These are phyloP conservation scores for Bothriochloa decipiens DNA, from an alignment of 176 grass and related monocot genomes.

Conservation along the genomic window DNA sequence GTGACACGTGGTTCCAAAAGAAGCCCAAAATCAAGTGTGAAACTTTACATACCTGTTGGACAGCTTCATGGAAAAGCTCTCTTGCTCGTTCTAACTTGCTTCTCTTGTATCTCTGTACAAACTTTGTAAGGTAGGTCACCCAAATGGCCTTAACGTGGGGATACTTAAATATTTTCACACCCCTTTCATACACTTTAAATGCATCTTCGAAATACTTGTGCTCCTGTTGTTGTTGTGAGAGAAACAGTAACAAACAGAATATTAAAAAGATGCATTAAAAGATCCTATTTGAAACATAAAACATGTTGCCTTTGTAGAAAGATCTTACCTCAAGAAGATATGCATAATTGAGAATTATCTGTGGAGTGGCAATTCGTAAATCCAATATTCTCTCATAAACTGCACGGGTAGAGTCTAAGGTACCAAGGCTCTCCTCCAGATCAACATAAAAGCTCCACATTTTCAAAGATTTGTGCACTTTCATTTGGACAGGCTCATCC, in stretches of 20 bases:
- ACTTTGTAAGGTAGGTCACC: slow-evolving; percentile 84
- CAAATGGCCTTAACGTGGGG: slow-evolving; percentile 85
- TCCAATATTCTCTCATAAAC: slow-evolving; percentile 91
- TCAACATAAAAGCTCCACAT: slow-evolving; percentile 94
- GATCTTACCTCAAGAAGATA: slow-evolving; percentile 71
- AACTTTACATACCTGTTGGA: slow-evolving; percentile 55
- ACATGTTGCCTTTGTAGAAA: not conserved
- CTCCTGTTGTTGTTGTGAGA: slow-evolving; percentile 49
- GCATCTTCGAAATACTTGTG: slow-evolving; percentile 88
- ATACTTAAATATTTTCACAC: slow-evolving; percentile 91
- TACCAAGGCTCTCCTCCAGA: slow-evolving; percentile 81
- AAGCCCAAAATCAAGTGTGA: slow-evolving; percentile 2
- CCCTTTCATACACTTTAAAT: slow-evolving; percentile 92
- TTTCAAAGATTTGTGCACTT: slow-evolving; percentile 80
- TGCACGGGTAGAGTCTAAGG: slow-evolving; percentile 66
- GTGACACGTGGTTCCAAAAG: slow-evolving; percentile 11
- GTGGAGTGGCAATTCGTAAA: slow-evolving; percentile 80
- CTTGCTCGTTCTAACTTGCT: slow-evolving; percentile 78
- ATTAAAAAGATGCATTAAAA: slow-evolving; percentile 21
- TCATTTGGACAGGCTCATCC: slow-evolving; percentile 77
- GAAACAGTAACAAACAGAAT: slow-evolving; percentile 20
- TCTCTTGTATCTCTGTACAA: slow-evolving; percentile 73
- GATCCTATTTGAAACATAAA: not conserved
- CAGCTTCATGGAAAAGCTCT: slow-evolving; percentile 79
- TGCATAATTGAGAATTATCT: slow-evolving; percentile 90